Conservation (phyloP, 2,329 filamentous ascomycete genomes). For the Helicocarpus griseus region DNA sequence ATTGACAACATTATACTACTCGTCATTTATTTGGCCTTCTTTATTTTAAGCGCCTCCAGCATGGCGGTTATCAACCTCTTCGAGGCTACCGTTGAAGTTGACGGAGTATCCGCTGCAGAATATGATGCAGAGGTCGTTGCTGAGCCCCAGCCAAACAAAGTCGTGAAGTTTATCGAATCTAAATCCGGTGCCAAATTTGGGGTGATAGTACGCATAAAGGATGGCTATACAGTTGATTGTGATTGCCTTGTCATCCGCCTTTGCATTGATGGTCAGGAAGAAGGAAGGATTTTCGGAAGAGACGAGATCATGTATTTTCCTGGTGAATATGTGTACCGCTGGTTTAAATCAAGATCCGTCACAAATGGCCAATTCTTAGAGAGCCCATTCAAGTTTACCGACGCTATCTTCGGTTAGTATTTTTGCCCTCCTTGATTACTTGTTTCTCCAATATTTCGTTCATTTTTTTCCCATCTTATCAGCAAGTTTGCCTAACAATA, state of each 20-base stretch:
- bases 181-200: slow-evolving; percentile 18
- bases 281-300: not conserved
- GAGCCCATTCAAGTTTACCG: slow-evolving; percentile 15
- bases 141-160: slow-evolving; percentile 4
- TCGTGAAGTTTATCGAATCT: slow-evolving; percentile 25
- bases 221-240: slow-evolving; percentile 3
- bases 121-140: slow-evolving; percentile 17
- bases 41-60: not conserved
- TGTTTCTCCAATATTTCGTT: too few species aligned
- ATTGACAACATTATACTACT: too few species aligned
- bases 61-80: slow-evolving; percentile 12
- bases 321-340: not conserved
- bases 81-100: slow-evolving; percentile 10
- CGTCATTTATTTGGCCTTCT: too few species aligned
- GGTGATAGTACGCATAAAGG: slow-evolving; percentile 9
- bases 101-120: slow-evolving; percentile 16
- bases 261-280: slow-evolving; percentile 15
- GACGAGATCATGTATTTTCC: too few species aligned
- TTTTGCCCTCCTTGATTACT: too few species aligned
- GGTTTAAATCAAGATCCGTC: not conserved
- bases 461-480: too few species aligned
- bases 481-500: too few species aligned
- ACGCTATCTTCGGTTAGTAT: slow-evolving; percentile 7
- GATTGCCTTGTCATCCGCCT: slow-evolving; percentile 9
- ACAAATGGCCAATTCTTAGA: not conserved